Evolutionary conservation across 257 asterid species (phyloP), one percentile per base, ranked within the genome.

Genomic region (Solanum appendiculatum): DNA sequence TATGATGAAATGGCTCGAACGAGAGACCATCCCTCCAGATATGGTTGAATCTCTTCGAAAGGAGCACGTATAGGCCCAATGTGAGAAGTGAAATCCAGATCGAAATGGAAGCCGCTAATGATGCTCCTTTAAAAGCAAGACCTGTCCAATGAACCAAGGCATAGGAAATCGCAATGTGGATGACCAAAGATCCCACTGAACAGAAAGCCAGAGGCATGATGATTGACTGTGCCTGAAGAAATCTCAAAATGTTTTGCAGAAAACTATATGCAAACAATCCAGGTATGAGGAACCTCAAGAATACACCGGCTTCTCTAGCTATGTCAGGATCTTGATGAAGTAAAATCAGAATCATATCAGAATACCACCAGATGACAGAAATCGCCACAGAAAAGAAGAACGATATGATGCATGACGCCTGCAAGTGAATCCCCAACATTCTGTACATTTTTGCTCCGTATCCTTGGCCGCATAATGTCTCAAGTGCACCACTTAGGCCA

Each of bases 401-500:
- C 1, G 81, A 36, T 20, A 20, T 9, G 81, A 72, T 33, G 81
- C 48, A 36, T 8, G 98, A 93, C 11, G 98, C 90, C 15, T 96
- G 99, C 5, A 96, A 93, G 77, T 96, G 91, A 29, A 95, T 83
- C 5, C 99, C 99, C 29, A 94, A 13, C 91, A 87, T 88, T 37
- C 93, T 69, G 51, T 95, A 93, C 87, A 87, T 39, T 83, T 88
- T 92, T 23, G 98, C 98, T 5, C 99, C 98, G 12, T 88, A 95
- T 58, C 96, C 96, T 91, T 96, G 98, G 18, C 99, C 98, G 11
- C 99, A 96, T 68, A 96, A 85, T 29, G 98, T 96, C 91, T 96
- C 99, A 12, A 96, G 97, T 13, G 98, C 97, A 70, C 98, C 98
- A 58, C 98, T 94, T 86, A 92, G 86, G n/a, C 99, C 99, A 39